Conservation (phyloP, 2,329 filamentous ascomycete species). For the Cryphonectria naterciae region DNA sequence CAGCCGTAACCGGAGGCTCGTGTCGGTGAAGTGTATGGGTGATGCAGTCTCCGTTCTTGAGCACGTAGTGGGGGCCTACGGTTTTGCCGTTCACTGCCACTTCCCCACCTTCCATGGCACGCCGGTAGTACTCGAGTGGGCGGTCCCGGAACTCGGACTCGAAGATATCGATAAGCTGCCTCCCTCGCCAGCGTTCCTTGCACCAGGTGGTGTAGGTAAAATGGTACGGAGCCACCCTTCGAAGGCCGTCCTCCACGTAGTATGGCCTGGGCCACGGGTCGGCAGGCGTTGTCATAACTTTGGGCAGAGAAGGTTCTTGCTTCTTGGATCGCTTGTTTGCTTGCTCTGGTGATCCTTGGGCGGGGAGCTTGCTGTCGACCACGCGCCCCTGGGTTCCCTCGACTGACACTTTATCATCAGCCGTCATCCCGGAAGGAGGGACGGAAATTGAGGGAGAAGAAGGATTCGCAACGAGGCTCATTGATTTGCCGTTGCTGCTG, state of each 20-base stretch:
- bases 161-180: constrained; percentile 84
- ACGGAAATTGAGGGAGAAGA: not conserved
- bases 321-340: constrained; percentile 8
- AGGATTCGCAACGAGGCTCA: constrained; percentile 8
- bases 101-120: constrained; percentile 78
- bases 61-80: constrained; percentile 68
- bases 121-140: constrained; percentile 81
- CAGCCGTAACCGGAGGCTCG: constrained; percentile 86
- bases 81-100: constrained; percentile 80
- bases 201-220: constrained; percentile 94
- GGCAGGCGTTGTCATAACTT: constrained; percentile 40
- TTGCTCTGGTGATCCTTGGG: not conserved
- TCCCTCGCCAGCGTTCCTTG: constrained; percentile 90
- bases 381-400: not conserved
- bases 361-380: not conserved
- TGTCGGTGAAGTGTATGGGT: constrained; percentile 94
- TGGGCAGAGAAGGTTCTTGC: constrained; percentile 23
- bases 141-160: constrained; percentile 89
- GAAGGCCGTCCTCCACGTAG: constrained; percentile 79
- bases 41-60: constrained; percentile 89
- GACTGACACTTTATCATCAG: not conserved
- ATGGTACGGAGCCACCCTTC: constrained; percentile 84
- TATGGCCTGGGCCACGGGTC: constrained; percentile 68
- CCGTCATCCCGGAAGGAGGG: not conserved
- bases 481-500: constrained; percentile 8